Evolutionary conservation across 1,139 yeast genomes (phyloP), one percentile per base, ranked within the genome.

Genomic region (Geotrichum fermentans): DNA sequence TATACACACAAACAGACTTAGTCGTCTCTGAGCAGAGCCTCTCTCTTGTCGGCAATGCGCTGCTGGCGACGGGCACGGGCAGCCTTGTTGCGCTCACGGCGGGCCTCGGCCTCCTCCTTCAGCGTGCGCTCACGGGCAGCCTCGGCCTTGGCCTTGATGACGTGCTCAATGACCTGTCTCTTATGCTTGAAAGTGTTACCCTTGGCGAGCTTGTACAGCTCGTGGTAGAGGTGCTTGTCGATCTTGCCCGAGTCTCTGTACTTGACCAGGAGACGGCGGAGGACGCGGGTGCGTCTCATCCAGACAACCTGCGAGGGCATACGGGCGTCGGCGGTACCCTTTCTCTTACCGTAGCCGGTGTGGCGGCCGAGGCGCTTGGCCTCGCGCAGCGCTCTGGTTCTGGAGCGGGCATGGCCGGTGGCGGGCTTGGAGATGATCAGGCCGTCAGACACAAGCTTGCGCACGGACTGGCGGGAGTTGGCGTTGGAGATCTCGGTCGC

Each of bases 161-260:
- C 88, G 82, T 92, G 97, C 81, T 92, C 98, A 72, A 92, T 95
- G 71, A 92, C 85, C 73, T 97, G 94, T 82, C 98, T 90, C 92
- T 92, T 92, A 89, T 92, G 97, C 87, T 92, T 92, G 89, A 92
- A 92, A 72, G 97, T 79, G 86, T 92, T 92, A 90, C 98, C 98
- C 86, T 92, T 92, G 69, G 97, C 96, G 68, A 92, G 78, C 79
- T 86, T 85, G 92, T 92, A 92, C 72, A 92, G 86, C 65, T 81
- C 72, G 83, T 90, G 98, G 88, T 92, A 90, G 76, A 92, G 88
- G 80, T 90, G 97, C 81, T 81, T 90, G 85, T 94, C 98, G 70
- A 92, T 92, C 86, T 92, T 92, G 78, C 98, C 98, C 71, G 96
- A 92, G 72, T 89, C 97, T 81, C 98, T 89, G 96, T 92, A 92